phyloP scores from a whole-genome alignment of 352 stramenopile species.

The Phytophthora pistaciae region DNA sequence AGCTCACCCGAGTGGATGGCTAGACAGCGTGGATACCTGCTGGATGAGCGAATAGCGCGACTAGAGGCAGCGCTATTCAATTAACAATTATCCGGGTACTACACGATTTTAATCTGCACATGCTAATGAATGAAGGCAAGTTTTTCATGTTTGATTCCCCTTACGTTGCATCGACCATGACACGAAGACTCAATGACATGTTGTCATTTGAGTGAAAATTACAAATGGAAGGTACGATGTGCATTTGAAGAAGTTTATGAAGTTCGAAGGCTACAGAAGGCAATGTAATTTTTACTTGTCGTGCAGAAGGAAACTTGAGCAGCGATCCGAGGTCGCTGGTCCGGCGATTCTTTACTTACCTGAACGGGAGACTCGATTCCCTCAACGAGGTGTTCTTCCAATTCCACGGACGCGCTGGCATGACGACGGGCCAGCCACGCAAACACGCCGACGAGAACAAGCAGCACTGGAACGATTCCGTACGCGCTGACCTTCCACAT shows the following conservation, averaged over 20 bases:
- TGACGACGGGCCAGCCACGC: constrained; percentile 18
- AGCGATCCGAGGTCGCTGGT: constrained; percentile 1
- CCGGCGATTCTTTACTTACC: constrained; percentile 7
- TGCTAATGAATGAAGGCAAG: background rate
- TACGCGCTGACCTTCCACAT: constrained; percentile 63
- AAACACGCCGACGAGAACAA: constrained; percentile 23
- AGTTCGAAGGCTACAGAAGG: no score
- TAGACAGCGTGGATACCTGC: constrained; percentile 41
- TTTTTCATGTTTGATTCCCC: no score
- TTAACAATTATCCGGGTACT: constrained; percentile 1
- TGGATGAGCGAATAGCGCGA: constrained; percentile 55
- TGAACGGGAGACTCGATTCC: background rate
- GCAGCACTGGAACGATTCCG: constrained; percentile 33
- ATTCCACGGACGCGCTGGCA: background rate
- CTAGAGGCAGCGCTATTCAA: constrained; percentile 51
- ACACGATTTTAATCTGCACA: background rate
- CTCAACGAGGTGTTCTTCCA: constrained; percentile 31
- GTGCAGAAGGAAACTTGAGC: no score
- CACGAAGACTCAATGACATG: no score
- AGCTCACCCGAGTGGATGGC: constrained; percentile 62
- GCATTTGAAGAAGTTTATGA: no score
- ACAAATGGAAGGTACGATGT: no score
- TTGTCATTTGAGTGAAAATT: no score
- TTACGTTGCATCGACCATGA: no score
- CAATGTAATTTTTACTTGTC: no score